Base-by-base conservation (phyloP, 306 rosid genomes). In the Prunus mongolica region DNA sequence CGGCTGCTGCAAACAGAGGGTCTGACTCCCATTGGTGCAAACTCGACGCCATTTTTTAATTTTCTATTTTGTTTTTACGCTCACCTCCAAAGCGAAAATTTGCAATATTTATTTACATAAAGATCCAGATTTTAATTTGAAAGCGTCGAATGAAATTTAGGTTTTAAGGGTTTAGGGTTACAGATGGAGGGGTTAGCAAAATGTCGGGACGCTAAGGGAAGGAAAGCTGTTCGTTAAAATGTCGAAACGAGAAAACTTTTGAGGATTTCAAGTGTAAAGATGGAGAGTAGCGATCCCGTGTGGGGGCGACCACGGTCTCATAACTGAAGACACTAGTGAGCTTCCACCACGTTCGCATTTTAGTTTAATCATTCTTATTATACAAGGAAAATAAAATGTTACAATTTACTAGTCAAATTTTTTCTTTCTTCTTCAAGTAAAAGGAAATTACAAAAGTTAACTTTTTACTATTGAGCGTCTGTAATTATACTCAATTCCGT, bases 1-100 rank as follows among this genome's bases (percentile, higher is more conserved):
- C 86, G 27, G 86, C 86, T 5, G 86, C 86, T 24, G 84, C 76
- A 28, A 71, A 79, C 71, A 83, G 78, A 76, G 86, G 86, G 81
- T 83, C 86, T 12, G 84, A 71, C 54, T 83, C 86, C 86, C 86
- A 83, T 51, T 72, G 86, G 49, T 65, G 81, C 73, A 76, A 83
- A 68, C 76, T 76, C 73, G 84, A 76, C 51, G 83, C 80, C 86
- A 82, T 82, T 5, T 52, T 51, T 61, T 30, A 6, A 11, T 6
- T 30, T 27, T 46, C 19, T n/a, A 4, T 30, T 24, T 63, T 11
- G 58, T 6, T 18, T 19, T 54, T 8, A 10, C 41, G 32, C 54
- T 52, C 66, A 27, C 14, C 52, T 71, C 25, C 28, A 25, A 5
- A 51, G 5, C 10, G 28, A 4, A 18, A 2, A 22, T 69, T 69